A percentile compares a stretch with the other conserved stretches of the same genome.
Evolutionary conservation across 2,329 filamentous ascomycete genomes (phyloP).

Genomic region (Fusarium nisikadoi): DNA sequence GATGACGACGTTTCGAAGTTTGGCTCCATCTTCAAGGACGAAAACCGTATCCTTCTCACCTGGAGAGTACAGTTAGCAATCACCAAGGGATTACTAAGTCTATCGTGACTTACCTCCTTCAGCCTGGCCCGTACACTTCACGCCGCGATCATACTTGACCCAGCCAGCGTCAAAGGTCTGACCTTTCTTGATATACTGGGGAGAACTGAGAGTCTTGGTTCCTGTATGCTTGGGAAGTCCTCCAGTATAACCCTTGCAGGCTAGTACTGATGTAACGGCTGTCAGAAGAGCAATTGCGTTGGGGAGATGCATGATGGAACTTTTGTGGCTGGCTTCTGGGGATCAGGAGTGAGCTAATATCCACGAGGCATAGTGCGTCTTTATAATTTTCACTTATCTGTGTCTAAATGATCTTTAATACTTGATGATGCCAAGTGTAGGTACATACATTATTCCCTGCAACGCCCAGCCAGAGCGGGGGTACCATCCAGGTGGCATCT

Average conservation of each 20-base stretch:
- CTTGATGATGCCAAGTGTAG: not conserved
- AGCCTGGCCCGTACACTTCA: slow-evolving; percentile 53
- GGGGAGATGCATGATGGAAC: slow-evolving; percentile 1
- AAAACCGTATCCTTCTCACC: slow-evolving; percentile 53
- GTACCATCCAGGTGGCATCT: not conserved
- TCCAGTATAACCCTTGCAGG: slow-evolving; percentile 44
- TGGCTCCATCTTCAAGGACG: slow-evolving; percentile 54
- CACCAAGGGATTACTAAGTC: too few relatives aligned
- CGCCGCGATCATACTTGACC: slow-evolving; percentile 54
- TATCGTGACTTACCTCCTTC: slow-evolving; percentile 59
- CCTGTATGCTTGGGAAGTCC: slow-evolving; percentile 47
- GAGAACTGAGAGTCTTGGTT: slow-evolving; percentile 42
- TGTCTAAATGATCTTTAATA: rapidly evolving
- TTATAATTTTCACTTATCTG: not conserved
- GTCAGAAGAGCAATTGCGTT: slow-evolving; percentile 31
- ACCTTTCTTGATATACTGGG: slow-evolving; percentile 45
- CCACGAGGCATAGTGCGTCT: not conserved
- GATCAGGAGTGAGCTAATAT: rapidly evolving
- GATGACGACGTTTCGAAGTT: slow-evolving; percentile 58
- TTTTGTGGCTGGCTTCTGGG: rapidly evolving
- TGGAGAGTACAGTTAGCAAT: too few relatives aligned
- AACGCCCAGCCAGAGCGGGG: not conserved
- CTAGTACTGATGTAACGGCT: slow-evolving; percentile 44
- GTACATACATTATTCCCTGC: not conserved
- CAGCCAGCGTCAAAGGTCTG: slow-evolving; percentile 47